Evolutionary conservation across 2,329 filamentous ascomycete species (phyloP), one percentile per base, ranked within the genome.

Genomic region (Colletotrichum cuscutae): DNA sequence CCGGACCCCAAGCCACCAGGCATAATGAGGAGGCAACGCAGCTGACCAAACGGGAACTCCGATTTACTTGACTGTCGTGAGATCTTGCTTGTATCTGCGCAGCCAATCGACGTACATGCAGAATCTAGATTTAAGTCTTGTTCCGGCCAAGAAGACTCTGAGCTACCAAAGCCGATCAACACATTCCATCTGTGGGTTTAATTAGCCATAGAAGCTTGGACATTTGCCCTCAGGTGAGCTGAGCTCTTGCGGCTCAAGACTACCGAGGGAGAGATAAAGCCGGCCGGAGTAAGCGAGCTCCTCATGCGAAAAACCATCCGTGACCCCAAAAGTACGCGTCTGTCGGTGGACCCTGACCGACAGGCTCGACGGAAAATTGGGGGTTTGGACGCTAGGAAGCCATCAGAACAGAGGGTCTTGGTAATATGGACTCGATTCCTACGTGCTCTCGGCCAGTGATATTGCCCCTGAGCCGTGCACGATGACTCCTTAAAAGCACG

Each of bases 21-120:
- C 67, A 49, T 67, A 13, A 70, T 32, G 22, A 72, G 68, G 62
- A 65, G 59, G 66, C 59, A 26, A 54, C 11, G 61, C 53, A 53
- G 28, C 46, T 12, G 60, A 57, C 28, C 53, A 61, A 59, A 28
- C 26, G 52, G 30, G 42, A 54, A 28, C 37, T 19, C 56, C 61
- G 26, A 37, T 49, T 35, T 35, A 8, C 19, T 26, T 35, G 24
- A 49, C 13, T 42, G 30, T n/a, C 57, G 22, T 60, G 35, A 22
- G 30, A 13, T 64, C 46, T 26, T 35, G 61, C 28, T 37, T 8
- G n/a, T 53, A 9, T 22, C 22, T 35, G 12, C 46, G 32, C 30
- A 13, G 42, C 13, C 30, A 54, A 37, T 28, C 7, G 7, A 26
- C 28, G 24, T 11, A 9, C 49, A 9, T 13, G 26, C 49, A 7